Evolutionary conservation across 2,329 filamentous ascomycete genomes (phyloP).

Genomic region (Ceratocystis ficicola): DNA sequence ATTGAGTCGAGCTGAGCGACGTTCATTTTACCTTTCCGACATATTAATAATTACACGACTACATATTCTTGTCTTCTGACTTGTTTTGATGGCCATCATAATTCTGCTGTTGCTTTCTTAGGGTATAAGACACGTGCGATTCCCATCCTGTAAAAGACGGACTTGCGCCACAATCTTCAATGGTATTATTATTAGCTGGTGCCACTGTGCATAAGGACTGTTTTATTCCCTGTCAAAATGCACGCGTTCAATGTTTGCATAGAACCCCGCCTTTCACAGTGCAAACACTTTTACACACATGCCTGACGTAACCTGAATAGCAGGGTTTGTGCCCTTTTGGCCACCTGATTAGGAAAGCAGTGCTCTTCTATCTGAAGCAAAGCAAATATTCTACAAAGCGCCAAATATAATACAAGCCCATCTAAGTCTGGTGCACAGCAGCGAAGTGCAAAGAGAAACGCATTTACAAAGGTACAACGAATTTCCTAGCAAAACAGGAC

Average conservation of each 20-base stretch:
- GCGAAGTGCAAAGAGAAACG: neutral
- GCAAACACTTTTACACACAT: constrained; percentile 6
- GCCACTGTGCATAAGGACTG: constrained; percentile 6
- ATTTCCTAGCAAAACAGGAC: too few relatives aligned
- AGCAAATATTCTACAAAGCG: neutral
- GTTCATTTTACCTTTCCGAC: neutral
- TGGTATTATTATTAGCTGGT: neutral
- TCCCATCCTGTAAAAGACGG: neutral
- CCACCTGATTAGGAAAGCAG: neutral
- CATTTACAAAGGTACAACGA: too few relatives aligned
- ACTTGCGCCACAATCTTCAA: neutral
- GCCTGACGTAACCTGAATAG: constrained; percentile 17
- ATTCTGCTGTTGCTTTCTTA: too few relatives aligned
- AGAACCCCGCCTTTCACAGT: constrained; percentile 13
- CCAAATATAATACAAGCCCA: neutral
- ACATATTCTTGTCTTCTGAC: too few relatives aligned
- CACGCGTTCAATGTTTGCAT: constrained; percentile 15
- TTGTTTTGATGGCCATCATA: too few relatives aligned
- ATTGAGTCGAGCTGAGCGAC: too few relatives aligned
- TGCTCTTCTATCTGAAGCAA: too few relatives aligned
- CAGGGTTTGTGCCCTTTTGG: constrained; percentile 20
- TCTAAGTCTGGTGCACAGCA: neutral
- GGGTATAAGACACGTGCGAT: too few relatives aligned
- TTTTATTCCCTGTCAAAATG: constrained; percentile 15
- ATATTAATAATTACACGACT: too few relatives aligned